These are phyloP conservation scores for Marasmius sp. DNA, from an alignment of 1,284 basidiomycete species.

Conservation along the genomic window DNA sequence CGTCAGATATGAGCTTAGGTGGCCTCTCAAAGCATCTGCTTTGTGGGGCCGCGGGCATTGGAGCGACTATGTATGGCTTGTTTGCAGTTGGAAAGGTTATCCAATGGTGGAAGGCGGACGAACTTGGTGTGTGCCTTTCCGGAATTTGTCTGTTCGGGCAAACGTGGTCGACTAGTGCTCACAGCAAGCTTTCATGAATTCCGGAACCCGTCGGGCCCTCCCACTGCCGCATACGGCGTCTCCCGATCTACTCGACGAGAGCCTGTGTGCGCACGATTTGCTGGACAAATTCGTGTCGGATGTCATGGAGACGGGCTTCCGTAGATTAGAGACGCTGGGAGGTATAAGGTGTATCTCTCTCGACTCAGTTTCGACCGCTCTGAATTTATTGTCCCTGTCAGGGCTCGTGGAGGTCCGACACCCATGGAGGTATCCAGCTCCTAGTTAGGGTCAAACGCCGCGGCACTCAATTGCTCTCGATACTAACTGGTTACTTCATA, in stretches of 20 bases:
- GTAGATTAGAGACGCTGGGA: neutral
- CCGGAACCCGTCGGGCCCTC: neutral
- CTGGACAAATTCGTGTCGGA: neutral
- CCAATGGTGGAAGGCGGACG: slow-evolving; percentile 22
- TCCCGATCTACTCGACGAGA: neutral
- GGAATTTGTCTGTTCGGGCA: neutral
- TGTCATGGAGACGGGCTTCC: neutral
- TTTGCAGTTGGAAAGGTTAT: slow-evolving; percentile 27
- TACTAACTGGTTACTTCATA: too few relatives aligned
- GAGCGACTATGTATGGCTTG: slow-evolving; percentile 23
- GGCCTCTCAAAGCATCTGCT: slow-evolving; percentile 42
- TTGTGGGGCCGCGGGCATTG: slow-evolving; percentile 30
- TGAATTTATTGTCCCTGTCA: too few relatives aligned
- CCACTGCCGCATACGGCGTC: neutral
- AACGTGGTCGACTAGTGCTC: neutral
- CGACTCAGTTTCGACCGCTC: too few relatives aligned
- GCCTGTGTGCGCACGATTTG: neutral
- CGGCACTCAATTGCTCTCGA: too few relatives aligned
- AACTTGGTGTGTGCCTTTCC: slow-evolving; percentile 24
- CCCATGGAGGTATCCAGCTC: too few relatives aligned
- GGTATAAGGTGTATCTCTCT: too few relatives aligned
- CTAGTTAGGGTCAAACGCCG: too few relatives aligned
- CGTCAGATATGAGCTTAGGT: slow-evolving; percentile 34
- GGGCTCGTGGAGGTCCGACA: too few relatives aligned
- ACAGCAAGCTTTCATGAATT: neutral